phyloP scores from a whole-genome alignment of 495 filamentous ascomycete species.

The Daldinia vernicosa region DNA sequence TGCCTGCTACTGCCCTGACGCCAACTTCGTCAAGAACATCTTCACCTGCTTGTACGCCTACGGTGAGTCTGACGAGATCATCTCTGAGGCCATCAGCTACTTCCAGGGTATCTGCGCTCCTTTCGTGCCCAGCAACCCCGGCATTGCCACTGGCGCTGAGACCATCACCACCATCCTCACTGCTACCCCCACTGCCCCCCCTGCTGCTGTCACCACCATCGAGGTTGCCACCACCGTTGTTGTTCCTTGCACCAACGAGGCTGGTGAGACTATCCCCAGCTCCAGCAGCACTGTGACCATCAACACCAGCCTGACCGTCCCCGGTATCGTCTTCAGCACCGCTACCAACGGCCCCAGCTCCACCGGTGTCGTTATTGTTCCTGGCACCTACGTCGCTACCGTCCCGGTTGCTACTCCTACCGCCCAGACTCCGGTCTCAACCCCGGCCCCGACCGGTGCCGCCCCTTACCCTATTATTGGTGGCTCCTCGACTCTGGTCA shows the following conservation, averaged over 20 bases:
- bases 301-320: conserved; percentile 71
- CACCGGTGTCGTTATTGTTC: conserved; percentile 58
- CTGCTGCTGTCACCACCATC: conserved; percentile 68
- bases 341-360: conserved; percentile 50
- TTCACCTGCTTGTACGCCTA: conserved; percentile 83
- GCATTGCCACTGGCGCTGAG: conserved; percentile 73
- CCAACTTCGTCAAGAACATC: conserved; percentile 79
- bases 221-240: conserved; percentile 61
- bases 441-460: conserved; percentile 14
- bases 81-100: conserved; percentile 78
- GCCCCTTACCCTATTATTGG: conserved; percentile 40
- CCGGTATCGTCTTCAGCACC: conserved; percentile 78
- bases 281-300: conserved; percentile 63
- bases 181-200: conserved; percentile 57
- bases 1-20: conserved; percentile 86
- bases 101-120: conserved; percentile 91
- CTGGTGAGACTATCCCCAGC: conserved; percentile 58
- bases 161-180: conserved; percentile 67
- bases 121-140: conserved; percentile 80
- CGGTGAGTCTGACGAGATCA: conserved; percentile 70
- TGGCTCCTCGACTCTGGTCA: conserved; percentile 38
- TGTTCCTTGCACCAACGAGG: conserved; percentile 61
- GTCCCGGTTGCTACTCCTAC: conserved; percentile 6
- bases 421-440: not conserved
- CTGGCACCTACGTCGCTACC: conserved; percentile 50